phyloP scores from a whole-genome alignment of 345 rosid genomes.

The Melaleuca quinquenervia region DNA sequence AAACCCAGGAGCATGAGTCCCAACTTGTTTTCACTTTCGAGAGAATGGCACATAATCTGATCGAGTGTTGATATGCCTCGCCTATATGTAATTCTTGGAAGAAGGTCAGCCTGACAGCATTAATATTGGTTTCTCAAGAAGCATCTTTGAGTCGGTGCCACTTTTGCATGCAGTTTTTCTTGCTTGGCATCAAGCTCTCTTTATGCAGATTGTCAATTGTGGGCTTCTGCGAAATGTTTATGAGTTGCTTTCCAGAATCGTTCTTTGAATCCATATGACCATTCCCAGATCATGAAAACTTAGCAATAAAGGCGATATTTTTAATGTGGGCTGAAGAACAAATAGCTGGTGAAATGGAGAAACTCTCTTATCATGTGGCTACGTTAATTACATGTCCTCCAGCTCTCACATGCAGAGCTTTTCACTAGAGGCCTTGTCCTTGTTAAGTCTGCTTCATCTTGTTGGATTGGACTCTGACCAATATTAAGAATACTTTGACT shows the following conservation, averaged over 20 bases:
- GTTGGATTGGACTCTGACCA: background rate
- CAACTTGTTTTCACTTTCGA: background rate
- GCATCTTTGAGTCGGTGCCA: background rate
- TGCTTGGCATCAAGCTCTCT: background rate
- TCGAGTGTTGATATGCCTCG: background rate
- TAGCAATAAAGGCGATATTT: background rate
- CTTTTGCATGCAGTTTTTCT: background rate
- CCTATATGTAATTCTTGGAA: background rate
- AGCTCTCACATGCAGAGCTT: background rate
- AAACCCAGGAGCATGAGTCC: background rate
- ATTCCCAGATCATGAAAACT: background rate
- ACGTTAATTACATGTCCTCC: background rate
- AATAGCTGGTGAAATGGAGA: background rate
- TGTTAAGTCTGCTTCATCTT: background rate
- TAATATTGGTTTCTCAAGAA: background rate
- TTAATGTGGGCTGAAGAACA: background rate
- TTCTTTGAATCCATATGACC: background rate
- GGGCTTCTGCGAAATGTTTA: background rate
- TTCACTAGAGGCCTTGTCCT: background rate
- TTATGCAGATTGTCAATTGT: background rate
- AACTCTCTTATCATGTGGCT: background rate
- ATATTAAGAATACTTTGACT: background rate
- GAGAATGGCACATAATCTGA: background rate
- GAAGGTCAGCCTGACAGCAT: background rate
- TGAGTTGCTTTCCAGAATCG: background rate